Evolutionary conservation across 768 basidiomycete genomes (phyloP), one percentile per base, ranked within the genome.

Genomic region (Arthromyces matolae): DNA sequence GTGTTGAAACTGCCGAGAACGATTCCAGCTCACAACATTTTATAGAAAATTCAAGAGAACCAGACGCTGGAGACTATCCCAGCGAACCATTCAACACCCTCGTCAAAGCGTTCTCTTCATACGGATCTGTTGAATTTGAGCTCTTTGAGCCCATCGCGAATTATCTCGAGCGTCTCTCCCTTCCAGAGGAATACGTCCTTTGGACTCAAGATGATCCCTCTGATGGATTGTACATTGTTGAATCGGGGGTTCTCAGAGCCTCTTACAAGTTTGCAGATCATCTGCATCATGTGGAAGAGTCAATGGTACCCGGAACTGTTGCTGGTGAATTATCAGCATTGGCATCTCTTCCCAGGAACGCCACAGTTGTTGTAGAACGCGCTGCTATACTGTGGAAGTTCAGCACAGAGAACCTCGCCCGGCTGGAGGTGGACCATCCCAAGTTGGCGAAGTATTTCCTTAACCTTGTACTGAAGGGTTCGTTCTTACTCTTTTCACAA

Each of bases 251-350:
- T 25, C 72, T 99, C 25, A 75, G 89, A 8, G 95, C 94, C 0
- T 77, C 77, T 16, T 98, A 97, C 66, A 65, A 71, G 36, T 94
- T 93, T 60, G 81, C 81, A 2, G 81, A 81, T 40, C 79, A 87
- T 54, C 69, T 79, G 5, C 77, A 79, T 20, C 63, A 67, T 5
- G 81, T 92, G 40, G 85, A 89, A 59, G 93, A 95, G 68, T 89
- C 87, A 2, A 95, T 95, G 93, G 90, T 94, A 0, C 82, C 91
- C 3, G 94, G 93, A 2, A 92, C 93, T 0, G 70, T 97, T 2
- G 91, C 94, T 8, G 95, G 95, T 0, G 95, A 97, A 66, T 65
- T 99, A 43, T 85, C 90, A 0, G 89, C 87, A 29, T 69, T 99
- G 10, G 84, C 93, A 8, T 82, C 81, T 18, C 73, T 85, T 16